These are phyloP conservation scores for Xylaria curta DNA, from an alignment of 495 filamentous ascomycete species.

Conservation along the genomic window DNA sequence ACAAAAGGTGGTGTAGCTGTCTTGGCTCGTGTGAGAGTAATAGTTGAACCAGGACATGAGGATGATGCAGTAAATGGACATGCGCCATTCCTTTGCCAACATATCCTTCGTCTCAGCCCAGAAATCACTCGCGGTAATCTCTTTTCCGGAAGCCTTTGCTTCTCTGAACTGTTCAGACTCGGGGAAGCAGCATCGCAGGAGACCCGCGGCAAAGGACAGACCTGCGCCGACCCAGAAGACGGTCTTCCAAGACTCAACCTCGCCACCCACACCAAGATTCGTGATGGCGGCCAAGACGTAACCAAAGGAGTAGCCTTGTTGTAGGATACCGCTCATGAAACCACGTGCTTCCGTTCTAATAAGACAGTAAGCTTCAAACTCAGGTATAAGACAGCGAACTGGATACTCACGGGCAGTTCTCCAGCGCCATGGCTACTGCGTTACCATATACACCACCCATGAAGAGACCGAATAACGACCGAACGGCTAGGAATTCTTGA, in stretches of 20 bases:
- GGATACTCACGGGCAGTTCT: slow-evolving; percentile 67
- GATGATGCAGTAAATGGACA: slow-evolving; percentile 72
- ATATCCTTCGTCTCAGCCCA: slow-evolving; percentile 67
- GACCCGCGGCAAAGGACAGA: slow-evolving; percentile 66
- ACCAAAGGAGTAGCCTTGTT: slow-evolving; percentile 79
- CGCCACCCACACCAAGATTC: slow-evolving; percentile 69
- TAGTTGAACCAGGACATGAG: slow-evolving; percentile 73
- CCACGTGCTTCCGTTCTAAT: slow-evolving; percentile 63
- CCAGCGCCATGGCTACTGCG: slow-evolving; percentile 80
- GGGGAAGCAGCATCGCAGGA: slow-evolving; percentile 69
- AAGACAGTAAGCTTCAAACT: slow-evolving; percentile 20
- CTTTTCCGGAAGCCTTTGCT: slow-evolving; percentile 59
- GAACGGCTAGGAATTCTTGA: slow-evolving; percentile 70
- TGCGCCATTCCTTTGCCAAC: slow-evolving; percentile 70
- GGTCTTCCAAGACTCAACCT: slow-evolving; percentile 64
- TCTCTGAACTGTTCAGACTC: slow-evolving; percentile 75
- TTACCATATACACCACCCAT: slow-evolving; percentile 87
- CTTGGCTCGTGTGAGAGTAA: slow-evolving; percentile 62
- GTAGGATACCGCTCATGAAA: slow-evolving; percentile 77
- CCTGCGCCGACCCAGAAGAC: slow-evolving; percentile 70
- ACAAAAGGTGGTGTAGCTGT: slow-evolving; percentile 81
- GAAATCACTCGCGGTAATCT: slow-evolving; percentile 58
- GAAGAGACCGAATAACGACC: slow-evolving; percentile 76
- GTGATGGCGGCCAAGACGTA: slow-evolving; percentile 75
- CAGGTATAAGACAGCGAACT: not conserved